phyloP scores from a whole-genome alignment of 2,329 filamentous ascomycete species.

The Cryoendolithus antarcticus region DNA sequence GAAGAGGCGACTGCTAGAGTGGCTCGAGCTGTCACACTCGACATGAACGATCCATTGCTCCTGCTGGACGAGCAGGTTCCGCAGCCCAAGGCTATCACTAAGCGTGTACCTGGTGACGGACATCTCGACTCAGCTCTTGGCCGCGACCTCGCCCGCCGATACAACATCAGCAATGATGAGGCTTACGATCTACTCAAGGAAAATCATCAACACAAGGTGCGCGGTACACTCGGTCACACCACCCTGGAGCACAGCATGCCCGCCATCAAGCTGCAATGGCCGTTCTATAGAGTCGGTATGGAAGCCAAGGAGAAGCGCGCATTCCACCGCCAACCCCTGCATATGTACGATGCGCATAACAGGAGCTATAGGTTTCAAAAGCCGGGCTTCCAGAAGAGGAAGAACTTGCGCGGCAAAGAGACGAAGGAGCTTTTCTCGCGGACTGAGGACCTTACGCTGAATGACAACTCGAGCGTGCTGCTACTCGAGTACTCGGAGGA shows the following conservation, averaged over 20 bases:
- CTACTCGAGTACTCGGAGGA: conserved; percentile 95
- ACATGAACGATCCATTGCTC: conserved; percentile 78
- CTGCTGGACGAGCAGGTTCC: conserved; percentile 67
- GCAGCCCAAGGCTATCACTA: conserved; percentile 44
- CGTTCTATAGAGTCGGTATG: conserved; percentile 86
- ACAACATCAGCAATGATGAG: conserved; percentile 93
- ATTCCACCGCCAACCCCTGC: conserved; percentile 71
- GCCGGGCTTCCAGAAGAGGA: conserved; percentile 63
- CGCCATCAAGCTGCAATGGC: conserved; percentile 81
- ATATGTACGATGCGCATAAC: conserved; percentile 47
- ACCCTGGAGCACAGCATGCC: conserved; percentile 92
- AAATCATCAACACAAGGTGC: conserved; percentile 91
- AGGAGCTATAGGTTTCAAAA: conserved; percentile 61
- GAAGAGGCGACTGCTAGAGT: conserved; percentile 59
- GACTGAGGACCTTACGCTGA: conserved; percentile 63
- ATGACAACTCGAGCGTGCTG: conserved; percentile 81
- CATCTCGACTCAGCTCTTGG: conserved; percentile 58
- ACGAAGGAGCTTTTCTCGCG: conserved; percentile 66
- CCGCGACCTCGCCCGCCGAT: conserved; percentile 64
- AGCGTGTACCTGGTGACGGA: conserved; percentile 38
- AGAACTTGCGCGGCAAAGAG: conserved; percentile 67
- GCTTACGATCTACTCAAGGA: conserved; percentile 93
- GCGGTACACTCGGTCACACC: conserved; percentile 80
- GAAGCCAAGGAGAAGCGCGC: conserved; percentile 59
- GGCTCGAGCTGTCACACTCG: conserved; percentile 67